phyloP scores from a whole-genome alignment of 352 stramenopile genomes.

The Poterioochromonas sp. region DNA sequence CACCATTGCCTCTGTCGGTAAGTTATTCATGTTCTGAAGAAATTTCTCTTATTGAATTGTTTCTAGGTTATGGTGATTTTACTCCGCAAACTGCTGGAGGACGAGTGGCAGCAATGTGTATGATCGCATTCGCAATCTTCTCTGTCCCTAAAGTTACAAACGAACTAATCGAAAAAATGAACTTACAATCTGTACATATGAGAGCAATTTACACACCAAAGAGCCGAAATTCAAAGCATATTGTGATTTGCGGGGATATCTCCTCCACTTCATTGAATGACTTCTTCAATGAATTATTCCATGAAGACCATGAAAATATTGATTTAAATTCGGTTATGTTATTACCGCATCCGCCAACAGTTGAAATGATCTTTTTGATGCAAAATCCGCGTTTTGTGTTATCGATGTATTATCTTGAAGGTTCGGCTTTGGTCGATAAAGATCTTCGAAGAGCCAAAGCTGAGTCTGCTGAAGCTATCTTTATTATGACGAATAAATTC shows the following conservation, averaged over 20 bases:
- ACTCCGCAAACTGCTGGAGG: not conserved
- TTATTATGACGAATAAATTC: slow-evolving; percentile 34
- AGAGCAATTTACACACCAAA: slow-evolving; percentile 5
- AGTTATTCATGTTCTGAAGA: not conserved
- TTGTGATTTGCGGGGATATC: slow-evolving; percentile 23
- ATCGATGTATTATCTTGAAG: slow-evolving; percentile 12
- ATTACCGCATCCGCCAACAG: not conserved
- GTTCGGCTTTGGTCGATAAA: not conserved
- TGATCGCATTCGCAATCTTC: slow-evolving; percentile 27
- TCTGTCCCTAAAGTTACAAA: slow-evolving; percentile 22
- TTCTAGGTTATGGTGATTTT: slow-evolving; percentile 20
- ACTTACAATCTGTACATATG: not conserved
- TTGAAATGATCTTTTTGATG: not conserved
- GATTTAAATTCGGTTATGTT: slow-evolving; percentile 19
- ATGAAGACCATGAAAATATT: slow-evolving; percentile 26
- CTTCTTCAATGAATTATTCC: slow-evolving; percentile 31
- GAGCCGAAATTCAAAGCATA: not conserved
- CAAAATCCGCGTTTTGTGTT: not conserved
- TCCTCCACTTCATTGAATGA: not conserved
- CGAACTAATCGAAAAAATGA: slow-evolving; percentile 34
- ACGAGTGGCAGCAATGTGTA: slow-evolving; percentile 5
- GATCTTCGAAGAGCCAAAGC: slow-evolving; percentile 1
- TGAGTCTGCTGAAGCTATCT: not conserved
- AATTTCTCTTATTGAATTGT: not conserved
- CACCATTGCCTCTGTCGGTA: not conserved